phyloP scores from a whole-genome alignment of 2,329 filamentous ascomycete species.

The Ophiocordyceps robertsii region DNA sequence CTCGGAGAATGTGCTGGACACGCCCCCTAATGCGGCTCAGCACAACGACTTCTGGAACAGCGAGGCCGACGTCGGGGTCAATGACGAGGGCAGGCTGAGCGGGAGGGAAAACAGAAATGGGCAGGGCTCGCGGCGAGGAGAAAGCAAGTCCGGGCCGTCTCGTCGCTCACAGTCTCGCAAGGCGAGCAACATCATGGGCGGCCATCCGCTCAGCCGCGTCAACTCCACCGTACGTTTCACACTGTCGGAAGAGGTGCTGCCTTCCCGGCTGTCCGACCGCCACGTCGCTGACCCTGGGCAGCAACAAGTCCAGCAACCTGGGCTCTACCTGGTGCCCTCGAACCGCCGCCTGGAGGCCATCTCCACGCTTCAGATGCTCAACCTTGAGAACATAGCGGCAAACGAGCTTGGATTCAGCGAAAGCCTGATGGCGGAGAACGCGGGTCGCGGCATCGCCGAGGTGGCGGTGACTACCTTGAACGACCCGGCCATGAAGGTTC shows the following conservation, averaged over 20 bases:
- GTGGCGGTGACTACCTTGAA: constrained; percentile 59
- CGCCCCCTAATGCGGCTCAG: constrained; percentile 27
- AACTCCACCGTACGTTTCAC: constrained; percentile 30
- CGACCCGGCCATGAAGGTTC: constrained; percentile 46
- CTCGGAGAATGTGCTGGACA: constrained; percentile 78
- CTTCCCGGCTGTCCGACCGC: constrained; percentile 12
- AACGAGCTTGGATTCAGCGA: constrained; percentile 78
- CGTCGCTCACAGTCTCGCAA: constrained; percentile 44
- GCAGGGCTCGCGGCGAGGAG: constrained; percentile 34
- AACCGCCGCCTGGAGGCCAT: constrained; percentile 48
- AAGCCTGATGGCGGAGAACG: constrained; percentile 85
- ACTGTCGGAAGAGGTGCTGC: constrained; percentile 15
- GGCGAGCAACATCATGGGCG: constrained; percentile 28
- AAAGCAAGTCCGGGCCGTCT: constrained; percentile 35
- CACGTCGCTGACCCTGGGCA: constrained; percentile 19
- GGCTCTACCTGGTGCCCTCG: constrained; percentile 40
- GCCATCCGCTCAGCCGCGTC: constrained; percentile 30
- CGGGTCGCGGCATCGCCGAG: constrained; percentile 77
- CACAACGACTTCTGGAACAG: constrained; percentile 56
- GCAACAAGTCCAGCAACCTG: constrained; percentile 23
- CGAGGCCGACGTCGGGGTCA: constrained; percentile 51
- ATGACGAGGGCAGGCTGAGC: constrained; percentile 31
- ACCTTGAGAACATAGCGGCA: constrained; percentile 81
- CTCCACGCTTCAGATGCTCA: constrained; percentile 73
- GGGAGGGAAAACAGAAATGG: constrained; percentile 37